Evolutionary conservation across 1,284 basidiomycete species (phyloP).

Genomic region (Fistulinella cinereoalba): DNA sequence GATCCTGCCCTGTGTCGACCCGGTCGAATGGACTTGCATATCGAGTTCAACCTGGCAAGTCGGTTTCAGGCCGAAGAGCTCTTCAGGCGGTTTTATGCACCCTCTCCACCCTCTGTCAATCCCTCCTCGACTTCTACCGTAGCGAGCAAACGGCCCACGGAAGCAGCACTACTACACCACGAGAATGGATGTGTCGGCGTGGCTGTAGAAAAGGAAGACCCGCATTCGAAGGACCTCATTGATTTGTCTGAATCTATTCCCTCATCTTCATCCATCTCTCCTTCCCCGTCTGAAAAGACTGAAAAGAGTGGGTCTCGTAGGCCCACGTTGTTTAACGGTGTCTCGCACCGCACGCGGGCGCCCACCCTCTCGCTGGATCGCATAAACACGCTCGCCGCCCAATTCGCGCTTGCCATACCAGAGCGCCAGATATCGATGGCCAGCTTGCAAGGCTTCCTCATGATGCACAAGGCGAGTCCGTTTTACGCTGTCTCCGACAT

Average conservation of each 20-base stretch:
- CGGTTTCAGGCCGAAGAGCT: constrained; percentile 61
- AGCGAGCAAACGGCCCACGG: neutral
- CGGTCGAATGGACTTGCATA: constrained; percentile 76
- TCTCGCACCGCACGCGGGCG: constrained; percentile 32
- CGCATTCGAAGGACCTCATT: neutral
- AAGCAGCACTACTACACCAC: too few relatives aligned
- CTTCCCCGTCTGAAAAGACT: constrained; percentile 12
- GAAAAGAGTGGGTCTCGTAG: constrained; percentile 22
- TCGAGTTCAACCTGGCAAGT: constrained; percentile 70
- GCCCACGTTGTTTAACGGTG: constrained; percentile 29
- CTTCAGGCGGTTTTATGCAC: constrained; percentile 65
- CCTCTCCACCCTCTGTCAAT: constrained; percentile 21
- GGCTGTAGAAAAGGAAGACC: neutral
- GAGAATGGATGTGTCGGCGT: neutral
- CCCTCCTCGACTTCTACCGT: neutral
- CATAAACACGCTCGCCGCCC: constrained; percentile 45
- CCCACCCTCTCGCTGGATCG: constrained; percentile 36
- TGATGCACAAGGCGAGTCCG: constrained; percentile 66
- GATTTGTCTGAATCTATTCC: too few relatives aligned
- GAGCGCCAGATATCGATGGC: constrained; percentile 72
- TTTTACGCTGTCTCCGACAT: constrained; percentile 50
- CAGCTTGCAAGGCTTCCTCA: constrained; percentile 69
- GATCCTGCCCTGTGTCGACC: constrained; percentile 75
- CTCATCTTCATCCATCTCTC: neutral
- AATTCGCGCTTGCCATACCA: constrained; percentile 59